Percentiles rank a stretch among this genome's conserved stretches.
These are phyloP conservation scores for Golubevia sp. DNA, from an alignment of 1,284 basidiomycete genomes.

Conservation along the genomic window DNA sequence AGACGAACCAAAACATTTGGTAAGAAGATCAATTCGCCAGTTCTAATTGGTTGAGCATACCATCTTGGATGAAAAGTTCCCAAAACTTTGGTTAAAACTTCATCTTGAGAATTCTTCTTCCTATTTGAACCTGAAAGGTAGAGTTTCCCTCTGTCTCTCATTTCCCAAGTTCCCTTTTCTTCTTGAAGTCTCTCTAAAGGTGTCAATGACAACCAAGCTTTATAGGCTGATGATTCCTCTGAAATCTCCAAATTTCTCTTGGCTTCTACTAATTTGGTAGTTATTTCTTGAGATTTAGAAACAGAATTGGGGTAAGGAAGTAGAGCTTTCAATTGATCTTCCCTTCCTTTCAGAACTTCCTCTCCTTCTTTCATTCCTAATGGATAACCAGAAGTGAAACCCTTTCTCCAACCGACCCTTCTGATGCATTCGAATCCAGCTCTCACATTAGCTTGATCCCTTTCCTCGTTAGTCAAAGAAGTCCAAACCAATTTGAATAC, in stretches of 20 bases:
- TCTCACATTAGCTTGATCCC: slow-evolving; percentile 2
- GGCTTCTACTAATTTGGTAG: slow-evolving; percentile 1
- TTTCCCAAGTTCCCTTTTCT: slow-evolving; percentile 42
- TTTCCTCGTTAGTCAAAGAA: slow-evolving; percentile 26
- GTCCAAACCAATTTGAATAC: slow-evolving; percentile 1
- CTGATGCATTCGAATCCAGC: slow-evolving; percentile 23
- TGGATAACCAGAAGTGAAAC: slow-evolving; percentile 53
- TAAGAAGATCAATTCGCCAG: slow-evolving; percentile 80
- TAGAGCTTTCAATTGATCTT: too few relatives aligned
- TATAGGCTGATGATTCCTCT: slow-evolving; percentile 40
- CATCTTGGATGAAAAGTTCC: slow-evolving; percentile 32
- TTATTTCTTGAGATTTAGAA: too few relatives aligned
- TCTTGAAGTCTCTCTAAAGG: slow-evolving; percentile 26
- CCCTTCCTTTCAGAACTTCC: too few relatives aligned
- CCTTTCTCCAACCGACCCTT: slow-evolving; percentile 51
- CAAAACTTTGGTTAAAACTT: slow-evolving; percentile 31
- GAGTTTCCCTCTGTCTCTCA: slow-evolving; percentile 47
- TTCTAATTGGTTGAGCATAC: slow-evolving; percentile 44
- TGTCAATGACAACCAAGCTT: slow-evolving; percentile 33
- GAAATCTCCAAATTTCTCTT: slow-evolving; percentile 18
- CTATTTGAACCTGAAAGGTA: slow-evolving; percentile 19
- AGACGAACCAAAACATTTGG: slow-evolving; percentile 84
- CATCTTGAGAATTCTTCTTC: slow-evolving; percentile 24
- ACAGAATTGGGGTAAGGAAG: too few relatives aligned
- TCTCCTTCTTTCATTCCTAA: neutral